phyloP scores from a whole-genome alignment of 805 yeast species.

The Pichia occidentalis region DNA sequence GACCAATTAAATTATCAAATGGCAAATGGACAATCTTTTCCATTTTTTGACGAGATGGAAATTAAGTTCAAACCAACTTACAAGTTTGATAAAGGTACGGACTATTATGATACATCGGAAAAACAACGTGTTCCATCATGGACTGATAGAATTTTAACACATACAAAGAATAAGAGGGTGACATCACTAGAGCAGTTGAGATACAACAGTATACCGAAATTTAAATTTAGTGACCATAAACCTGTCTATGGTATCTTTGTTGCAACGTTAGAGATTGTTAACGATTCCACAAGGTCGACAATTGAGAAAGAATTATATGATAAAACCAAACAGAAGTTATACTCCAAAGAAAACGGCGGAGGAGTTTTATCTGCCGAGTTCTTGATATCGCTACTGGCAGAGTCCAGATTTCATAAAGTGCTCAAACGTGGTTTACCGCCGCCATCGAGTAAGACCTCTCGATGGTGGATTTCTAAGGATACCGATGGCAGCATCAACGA shows the following conservation, averaged over 20 bases:
- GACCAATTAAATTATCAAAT: slow-evolving; percentile 81
- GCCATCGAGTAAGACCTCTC: slow-evolving; percentile 54
- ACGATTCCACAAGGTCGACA: slow-evolving; percentile 45
- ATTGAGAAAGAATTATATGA: slow-evolving; percentile 52
- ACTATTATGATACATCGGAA: slow-evolving; percentile 79
- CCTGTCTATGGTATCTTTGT: slow-evolving; percentile 76
- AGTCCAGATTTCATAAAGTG: slow-evolving; percentile 18
- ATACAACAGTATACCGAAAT: slow-evolving; percentile 52
- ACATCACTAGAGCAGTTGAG: slow-evolving; percentile 45
- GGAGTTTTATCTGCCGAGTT: slow-evolving; percentile 7
- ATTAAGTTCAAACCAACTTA: slow-evolving; percentile 87
- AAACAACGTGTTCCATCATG: slow-evolving; percentile 94
- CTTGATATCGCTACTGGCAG: slow-evolving; percentile 8
- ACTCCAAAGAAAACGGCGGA: slow-evolving; percentile 29
- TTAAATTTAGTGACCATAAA: slow-evolving; percentile 79
- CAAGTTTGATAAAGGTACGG: slow-evolving; percentile 85
- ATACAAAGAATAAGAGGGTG: slow-evolving; percentile 46
- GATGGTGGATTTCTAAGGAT: slow-evolving; percentile 93
- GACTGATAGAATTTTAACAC: slow-evolving; percentile 83
- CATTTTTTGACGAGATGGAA: slow-evolving; percentile 74
- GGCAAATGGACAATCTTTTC: slow-evolving; percentile 69
- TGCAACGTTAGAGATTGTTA: slow-evolving; percentile 58
- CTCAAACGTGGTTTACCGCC: slow-evolving; percentile 58
- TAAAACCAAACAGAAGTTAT: slow-evolving; percentile 40
- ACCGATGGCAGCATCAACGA: slow-evolving; percentile 20